Percentiles rank a stretch among this genome's conserved stretches.
Evolutionary conservation across 2,329 filamentous ascomycete species (phyloP).

Genomic region (Orbilia brochopaga): DNA sequence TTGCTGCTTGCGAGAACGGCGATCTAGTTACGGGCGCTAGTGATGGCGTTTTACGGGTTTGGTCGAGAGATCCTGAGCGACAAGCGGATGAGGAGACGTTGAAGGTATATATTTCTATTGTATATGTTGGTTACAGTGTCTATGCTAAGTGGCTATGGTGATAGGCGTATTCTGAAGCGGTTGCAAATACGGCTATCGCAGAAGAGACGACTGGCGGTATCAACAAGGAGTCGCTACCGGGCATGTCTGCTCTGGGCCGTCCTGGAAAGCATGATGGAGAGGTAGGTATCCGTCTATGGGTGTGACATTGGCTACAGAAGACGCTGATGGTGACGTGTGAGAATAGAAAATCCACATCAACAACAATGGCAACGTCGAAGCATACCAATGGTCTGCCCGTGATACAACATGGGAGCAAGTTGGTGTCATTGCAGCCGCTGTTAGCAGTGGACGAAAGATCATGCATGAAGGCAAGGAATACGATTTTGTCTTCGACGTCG

Average conservation of each 20-base stretch:
- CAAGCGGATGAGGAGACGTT: conserved; percentile 72
- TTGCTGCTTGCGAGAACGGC: conserved; percentile 84
- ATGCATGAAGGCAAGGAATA: conserved; percentile 85
- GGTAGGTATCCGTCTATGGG: conserved; percentile 70
- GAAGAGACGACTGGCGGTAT: conserved; percentile 72
- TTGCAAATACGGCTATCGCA: conserved; percentile 83
- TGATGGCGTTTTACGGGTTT: conserved; percentile 82
- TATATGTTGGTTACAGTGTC: background rate
- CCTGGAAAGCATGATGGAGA: conserved; percentile 95
- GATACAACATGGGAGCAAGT: conserved; percentile 73
- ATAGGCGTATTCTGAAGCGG: conserved; percentile 73
- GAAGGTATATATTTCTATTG: conserved; percentile 58
- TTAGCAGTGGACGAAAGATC: conserved; percentile 80
- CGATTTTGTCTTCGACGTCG: conserved; percentile 95
- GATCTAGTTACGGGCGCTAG: conserved; percentile 95
- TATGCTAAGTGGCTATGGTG: background rate
- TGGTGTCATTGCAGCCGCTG: conserved; percentile 91
- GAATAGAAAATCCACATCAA: conserved; percentile 72
- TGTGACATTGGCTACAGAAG: background rate
- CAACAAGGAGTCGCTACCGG: conserved; percentile 90
- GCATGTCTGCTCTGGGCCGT: conserved; percentile 83
- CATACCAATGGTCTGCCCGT: conserved; percentile 53
- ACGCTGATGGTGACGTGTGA: conserved; percentile 62
- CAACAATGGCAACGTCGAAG: conserved; percentile 54
- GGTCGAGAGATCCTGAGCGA: conserved; percentile 74